A percentile compares a stretch with the other conserved stretches of the same genome.
Evolutionary conservation across 108 stramenopile species (phyloP).

Genomic region (Cyclotella cryptica): DNA sequence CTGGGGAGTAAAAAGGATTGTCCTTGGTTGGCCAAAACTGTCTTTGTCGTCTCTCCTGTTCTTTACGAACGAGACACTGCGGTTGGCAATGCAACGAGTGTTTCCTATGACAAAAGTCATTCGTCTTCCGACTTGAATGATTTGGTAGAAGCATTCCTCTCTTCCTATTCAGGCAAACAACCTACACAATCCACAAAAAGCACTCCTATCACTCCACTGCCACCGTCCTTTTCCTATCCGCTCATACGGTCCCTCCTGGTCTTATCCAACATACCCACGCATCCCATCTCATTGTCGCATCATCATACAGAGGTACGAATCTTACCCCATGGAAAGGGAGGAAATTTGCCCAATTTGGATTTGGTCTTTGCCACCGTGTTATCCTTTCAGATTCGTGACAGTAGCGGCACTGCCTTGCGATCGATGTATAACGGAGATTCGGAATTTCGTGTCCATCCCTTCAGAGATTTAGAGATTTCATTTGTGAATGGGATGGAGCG

Average conservation of each 20-base stretch:
- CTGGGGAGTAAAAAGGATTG: slow-evolving; percentile 53
- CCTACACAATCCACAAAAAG: background rate
- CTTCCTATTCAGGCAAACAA: slow-evolving; percentile 34
- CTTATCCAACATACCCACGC: slow-evolving; percentile 34
- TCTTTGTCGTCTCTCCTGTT: slow-evolving; percentile 74
- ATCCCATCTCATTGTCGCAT: background rate
- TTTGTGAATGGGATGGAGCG: background rate
- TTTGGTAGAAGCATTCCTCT: slow-evolving; percentile 40
- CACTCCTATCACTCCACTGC: slow-evolving; percentile 39
- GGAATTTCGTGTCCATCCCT: slow-evolving; percentile 40
- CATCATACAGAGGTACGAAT: slow-evolving; percentile 52
- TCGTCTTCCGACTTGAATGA: slow-evolving; percentile 22
- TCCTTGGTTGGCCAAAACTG: slow-evolving; percentile 84
- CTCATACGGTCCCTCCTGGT: slow-evolving; percentile 77
- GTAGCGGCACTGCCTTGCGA: background rate
- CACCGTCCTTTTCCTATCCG: slow-evolving; percentile 57
- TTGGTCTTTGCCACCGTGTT: slow-evolving; percentile 69
- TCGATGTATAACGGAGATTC: slow-evolving; percentile 37
- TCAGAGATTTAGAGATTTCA: background rate
- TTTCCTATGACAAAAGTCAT: background rate
- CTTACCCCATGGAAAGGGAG: slow-evolving; percentile 75
- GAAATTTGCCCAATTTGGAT: slow-evolving; percentile 85
- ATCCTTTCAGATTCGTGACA: slow-evolving; percentile 45
- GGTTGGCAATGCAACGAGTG: background rate
- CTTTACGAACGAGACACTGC: background rate